Evolutionary conservation across 345 rosid genomes (phyloP).

Genomic region (Firmiana major): DNA sequence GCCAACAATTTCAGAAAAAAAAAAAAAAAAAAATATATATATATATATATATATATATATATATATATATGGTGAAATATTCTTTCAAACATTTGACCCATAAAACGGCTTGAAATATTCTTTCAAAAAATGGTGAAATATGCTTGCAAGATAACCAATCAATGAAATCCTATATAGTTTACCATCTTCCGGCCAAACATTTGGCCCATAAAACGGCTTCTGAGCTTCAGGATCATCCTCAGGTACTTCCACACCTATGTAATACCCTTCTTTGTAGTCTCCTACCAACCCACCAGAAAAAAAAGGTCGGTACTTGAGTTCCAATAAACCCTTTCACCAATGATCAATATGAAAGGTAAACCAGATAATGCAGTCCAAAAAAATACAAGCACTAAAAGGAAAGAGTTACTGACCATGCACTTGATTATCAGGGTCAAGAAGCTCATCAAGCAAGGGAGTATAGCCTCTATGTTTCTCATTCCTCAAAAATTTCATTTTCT

Average conservation of each 20-base stretch:
- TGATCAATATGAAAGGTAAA: neutral
- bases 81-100: too few relatives aligned
- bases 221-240: slow-evolving; percentile 59
- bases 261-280: slow-evolving; percentile 90
- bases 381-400: neutral
- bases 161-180: neutral
- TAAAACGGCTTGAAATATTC: neutral
- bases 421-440: slow-evolving; percentile 65
- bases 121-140: too few relatives aligned
- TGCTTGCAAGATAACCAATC: slow-evolving; percentile 5
- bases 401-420: slow-evolving; percentile 42
- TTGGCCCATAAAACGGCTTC: slow-evolving; percentile 81
- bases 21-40: too few relatives aligned
- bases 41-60: too few relatives aligned
- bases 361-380: neutral
- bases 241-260: slow-evolving; percentile 73
- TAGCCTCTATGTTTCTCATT: slow-evolving; percentile 73
- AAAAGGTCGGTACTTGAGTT: neutral
- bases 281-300: slow-evolving; percentile 43
- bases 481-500: slow-evolving; percentile 68
- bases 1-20: neutral
- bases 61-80: neutral
- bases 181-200: slow-evolving; percentile 79
- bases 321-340: neutral
- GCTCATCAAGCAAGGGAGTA: slow-evolving; percentile 69